Base-by-base conservation (phyloP, 257 asterid species). In the Cynanchum wilfordii region DNA sequence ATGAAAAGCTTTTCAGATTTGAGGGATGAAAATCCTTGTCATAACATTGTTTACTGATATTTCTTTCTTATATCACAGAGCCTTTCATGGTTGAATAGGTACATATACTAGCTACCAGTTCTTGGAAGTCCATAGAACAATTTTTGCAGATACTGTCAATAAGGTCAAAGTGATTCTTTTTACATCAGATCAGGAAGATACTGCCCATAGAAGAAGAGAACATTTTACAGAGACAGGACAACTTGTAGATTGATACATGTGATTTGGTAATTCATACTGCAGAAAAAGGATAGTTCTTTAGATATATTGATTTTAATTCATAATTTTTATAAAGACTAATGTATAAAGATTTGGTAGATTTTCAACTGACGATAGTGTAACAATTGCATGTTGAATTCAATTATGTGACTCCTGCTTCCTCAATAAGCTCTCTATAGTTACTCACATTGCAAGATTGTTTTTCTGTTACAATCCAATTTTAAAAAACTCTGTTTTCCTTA, bases 51-150 rank as follows among this genome's bases (percentile, higher is more conserved):
- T 63, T 16, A 27, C 30, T 19, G 40, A 64, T 62, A 30, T 44
- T 78, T 81, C 57, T 74, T 27, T 76, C 78, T 69, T 77, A 68
- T 73, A 75, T 79, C 77, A 71, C 96, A 95, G 99, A 92, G 93
- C 84, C 78, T 95, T 89, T 90, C 91, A 73, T 90, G 97, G 92
- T 75, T 89, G 88, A 85, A 80, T 93, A 86, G 82, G 84, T 91
- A 89, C 87, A 83, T 89, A 71, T 82, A 78, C 79, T 79, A 75
- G 70, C 70, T 64, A 58, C 63, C 69, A 16, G 69, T 64, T 69
- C 20, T 75, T 49, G 64, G 83, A 12, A 24, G 36, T 52, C 51
- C 54, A n/a, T 51, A 69, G 38, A 42, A 17, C 56, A 47, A 19
- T 51, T 47, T 33, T 69, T 66, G 42, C 44, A 36, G 42, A 25